A percentile compares a stretch with the other conserved stretches of the same genome.
These are phyloP conservation scores for Ramichloridium luteum DNA, from an alignment of 2,329 filamentous ascomycete genomes.

Conservation along the genomic window DNA sequence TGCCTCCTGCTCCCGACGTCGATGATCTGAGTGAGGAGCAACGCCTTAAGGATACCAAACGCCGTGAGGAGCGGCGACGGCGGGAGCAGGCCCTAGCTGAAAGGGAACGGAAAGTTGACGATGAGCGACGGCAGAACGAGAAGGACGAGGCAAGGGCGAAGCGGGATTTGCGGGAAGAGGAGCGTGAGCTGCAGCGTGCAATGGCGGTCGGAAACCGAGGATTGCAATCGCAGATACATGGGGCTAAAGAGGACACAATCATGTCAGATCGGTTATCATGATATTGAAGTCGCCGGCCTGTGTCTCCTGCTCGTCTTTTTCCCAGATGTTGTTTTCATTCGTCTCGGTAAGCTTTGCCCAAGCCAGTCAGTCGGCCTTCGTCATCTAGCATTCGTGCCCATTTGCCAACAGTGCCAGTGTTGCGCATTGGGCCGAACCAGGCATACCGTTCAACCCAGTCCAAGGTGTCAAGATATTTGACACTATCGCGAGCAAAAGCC, in stretches of 20 bases:
- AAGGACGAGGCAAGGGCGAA: slow-evolving; percentile 12
- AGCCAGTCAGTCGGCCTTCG: slow-evolving; percentile 18
- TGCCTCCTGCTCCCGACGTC: slow-evolving; percentile 33
- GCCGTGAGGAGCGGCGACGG: slow-evolving; percentile 12
- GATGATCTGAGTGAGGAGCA: slow-evolving; percentile 41
- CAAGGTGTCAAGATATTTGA: slow-evolving; percentile 21
- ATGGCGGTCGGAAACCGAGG: slow-evolving; percentile 9
- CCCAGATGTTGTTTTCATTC: slow-evolving; percentile 10
- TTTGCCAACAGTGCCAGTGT: slow-evolving; percentile 21
- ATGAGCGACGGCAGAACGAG: slow-evolving; percentile 9
- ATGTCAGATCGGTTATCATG: too few species aligned
- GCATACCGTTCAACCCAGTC: slow-evolving; percentile 25
- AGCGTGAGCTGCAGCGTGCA: slow-evolving; percentile 12
- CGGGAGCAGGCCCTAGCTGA: slow-evolving; percentile 14
- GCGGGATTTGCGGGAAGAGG: slow-evolving; percentile 12
- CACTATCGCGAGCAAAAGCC: slow-evolving; percentile 17
- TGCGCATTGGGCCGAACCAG: slow-evolving; percentile 24
- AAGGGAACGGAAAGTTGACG: slow-evolving; percentile 15
- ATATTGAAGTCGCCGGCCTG: too few species aligned
- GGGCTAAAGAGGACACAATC: background rate
- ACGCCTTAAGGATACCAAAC: slow-evolving; percentile 22
- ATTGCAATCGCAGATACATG: slow-evolving; percentile 4
- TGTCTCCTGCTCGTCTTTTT: too few species aligned
- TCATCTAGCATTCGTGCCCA: slow-evolving; percentile 22
- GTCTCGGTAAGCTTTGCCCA: slow-evolving; percentile 24